These are phyloP conservation scores for Daldinia grandis DNA, from an alignment of 495 filamentous ascomycete species.

Conservation along the genomic window DNA sequence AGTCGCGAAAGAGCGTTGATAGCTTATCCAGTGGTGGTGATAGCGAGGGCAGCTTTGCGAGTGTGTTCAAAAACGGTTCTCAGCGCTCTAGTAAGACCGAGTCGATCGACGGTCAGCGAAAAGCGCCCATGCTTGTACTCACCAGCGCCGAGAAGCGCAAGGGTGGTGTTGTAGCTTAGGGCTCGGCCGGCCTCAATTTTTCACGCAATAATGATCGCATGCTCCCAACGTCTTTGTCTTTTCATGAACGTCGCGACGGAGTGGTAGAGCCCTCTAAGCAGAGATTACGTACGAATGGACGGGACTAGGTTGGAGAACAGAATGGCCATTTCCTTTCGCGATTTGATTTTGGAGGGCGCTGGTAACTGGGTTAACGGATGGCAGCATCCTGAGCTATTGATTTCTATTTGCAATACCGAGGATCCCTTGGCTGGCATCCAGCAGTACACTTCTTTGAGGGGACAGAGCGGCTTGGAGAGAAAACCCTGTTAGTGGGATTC, in stretches of 20 bases:
- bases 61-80: conserved; percentile 64
- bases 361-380: conserved; percentile 28
- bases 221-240: conserved; percentile 47
- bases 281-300: conserved; percentile 43
- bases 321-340: conserved; percentile 44
- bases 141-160: conserved; percentile 93
- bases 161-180: conserved; percentile 62
- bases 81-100: conserved; percentile 57
- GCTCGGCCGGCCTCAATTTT: conserved; percentile 26
- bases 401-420: conserved; percentile 34
- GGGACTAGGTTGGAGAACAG: conserved; percentile 42
- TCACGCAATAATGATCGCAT: conserved; percentile 46
- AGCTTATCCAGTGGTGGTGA: conserved; percentile 65
- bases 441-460: conserved; percentile 35
- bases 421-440: conserved; percentile 25
- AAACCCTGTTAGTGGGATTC: conserved; percentile 31
- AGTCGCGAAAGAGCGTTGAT: conserved; percentile 68
- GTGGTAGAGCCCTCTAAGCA: conserved; percentile 45
- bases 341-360: conserved; percentile 33
- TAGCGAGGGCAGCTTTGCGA: conserved; percentile 64
- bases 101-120: conserved; percentile 69
- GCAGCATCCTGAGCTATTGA: conserved; percentile 26
- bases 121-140: conserved; percentile 85
- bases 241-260: conserved; percentile 43
- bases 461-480: conserved; percentile 41